Percentiles rank a stretch among this genome's conserved stretches.
Conservation (phyloP, 2,329 filamentous ascomycete genomes). For the Botryotinia narcissicola region DNA sequence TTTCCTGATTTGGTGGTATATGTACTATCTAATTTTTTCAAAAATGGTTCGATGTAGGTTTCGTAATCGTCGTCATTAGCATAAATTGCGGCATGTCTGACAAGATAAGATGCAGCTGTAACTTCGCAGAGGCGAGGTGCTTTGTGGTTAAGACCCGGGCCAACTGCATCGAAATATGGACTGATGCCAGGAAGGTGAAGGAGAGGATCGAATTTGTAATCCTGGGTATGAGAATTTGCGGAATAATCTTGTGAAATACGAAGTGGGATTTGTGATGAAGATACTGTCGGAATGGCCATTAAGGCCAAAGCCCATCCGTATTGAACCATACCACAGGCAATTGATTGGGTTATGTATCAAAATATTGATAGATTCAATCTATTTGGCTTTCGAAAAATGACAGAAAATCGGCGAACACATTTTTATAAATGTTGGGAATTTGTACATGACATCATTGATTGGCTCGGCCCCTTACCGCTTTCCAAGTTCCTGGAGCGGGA, state of each 20-base stretch:
- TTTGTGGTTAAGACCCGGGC: constrained; percentile 39
- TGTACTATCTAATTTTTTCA: constrained; percentile 54
- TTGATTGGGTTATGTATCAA: not conserved
- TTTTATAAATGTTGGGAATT: not conserved
- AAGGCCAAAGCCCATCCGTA: not conserved
- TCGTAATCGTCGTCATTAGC: constrained; percentile 53
- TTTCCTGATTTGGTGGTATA: constrained; percentile 19
- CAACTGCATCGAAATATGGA: constrained; percentile 54
- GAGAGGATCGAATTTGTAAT: constrained; percentile 52
- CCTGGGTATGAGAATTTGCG: constrained; percentile 30
- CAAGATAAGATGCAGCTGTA: constrained; percentile 48
- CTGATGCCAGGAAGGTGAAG: constrained; percentile 55
- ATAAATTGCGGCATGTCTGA: constrained; percentile 51
- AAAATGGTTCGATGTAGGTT: constrained; percentile 50
- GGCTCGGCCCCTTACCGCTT: not conserved
- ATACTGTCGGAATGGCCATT: not conserved
- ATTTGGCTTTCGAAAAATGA: not conserved
- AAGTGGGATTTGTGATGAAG: constrained; percentile 19
- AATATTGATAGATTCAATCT: not conserved
- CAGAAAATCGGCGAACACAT: not conserved
- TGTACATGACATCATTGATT: constrained; percentile 14
- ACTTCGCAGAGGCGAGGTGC: constrained; percentile 43
- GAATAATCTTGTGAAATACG: constrained; percentile 18
- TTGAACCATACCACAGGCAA: constrained; percentile 1
- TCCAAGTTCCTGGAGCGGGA: not conserved